Evolutionary conservation across 2,329 filamentous ascomycete genomes (phyloP).

Genomic region (Diplodia mutila): DNA sequence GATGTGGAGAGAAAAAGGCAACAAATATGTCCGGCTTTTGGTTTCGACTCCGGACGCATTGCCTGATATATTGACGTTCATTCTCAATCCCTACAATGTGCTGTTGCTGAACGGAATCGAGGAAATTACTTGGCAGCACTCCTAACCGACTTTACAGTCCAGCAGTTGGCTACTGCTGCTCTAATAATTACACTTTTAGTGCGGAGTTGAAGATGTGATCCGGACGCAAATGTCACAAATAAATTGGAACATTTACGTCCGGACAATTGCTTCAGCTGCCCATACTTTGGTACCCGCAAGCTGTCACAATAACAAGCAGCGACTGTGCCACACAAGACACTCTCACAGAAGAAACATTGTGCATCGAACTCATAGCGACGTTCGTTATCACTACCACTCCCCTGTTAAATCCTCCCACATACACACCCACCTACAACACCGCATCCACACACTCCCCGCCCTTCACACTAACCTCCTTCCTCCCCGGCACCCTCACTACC

Average conservation of each 20-base stretch:
- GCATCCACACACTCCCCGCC: background rate
- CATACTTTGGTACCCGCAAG: too few species aligned
- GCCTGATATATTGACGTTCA: background rate
- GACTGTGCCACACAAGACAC: background rate
- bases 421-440: background rate
- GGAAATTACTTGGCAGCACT: background rate
- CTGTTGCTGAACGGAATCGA: background rate
- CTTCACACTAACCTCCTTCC: background rate
- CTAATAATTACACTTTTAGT: background rate
- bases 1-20: too few species aligned
- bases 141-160: background rate
- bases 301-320: background rate
- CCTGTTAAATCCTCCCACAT: background rate
- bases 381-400: background rate
- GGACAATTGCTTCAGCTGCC: background rate
- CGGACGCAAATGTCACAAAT: background rate
- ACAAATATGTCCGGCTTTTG: background rate
- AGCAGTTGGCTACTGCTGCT: background rate
- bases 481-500: slow-evolving; percentile 12
- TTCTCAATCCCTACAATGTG: background rate
- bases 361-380: background rate
- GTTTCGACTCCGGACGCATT: background rate
- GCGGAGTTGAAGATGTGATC: background rate
- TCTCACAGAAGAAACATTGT: background rate
- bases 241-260: background rate